Evolutionary conservation across 1,284 basidiomycete species (phyloP), one percentile per base, ranked within the genome.

Genomic region (Peniophora sp.): DNA sequence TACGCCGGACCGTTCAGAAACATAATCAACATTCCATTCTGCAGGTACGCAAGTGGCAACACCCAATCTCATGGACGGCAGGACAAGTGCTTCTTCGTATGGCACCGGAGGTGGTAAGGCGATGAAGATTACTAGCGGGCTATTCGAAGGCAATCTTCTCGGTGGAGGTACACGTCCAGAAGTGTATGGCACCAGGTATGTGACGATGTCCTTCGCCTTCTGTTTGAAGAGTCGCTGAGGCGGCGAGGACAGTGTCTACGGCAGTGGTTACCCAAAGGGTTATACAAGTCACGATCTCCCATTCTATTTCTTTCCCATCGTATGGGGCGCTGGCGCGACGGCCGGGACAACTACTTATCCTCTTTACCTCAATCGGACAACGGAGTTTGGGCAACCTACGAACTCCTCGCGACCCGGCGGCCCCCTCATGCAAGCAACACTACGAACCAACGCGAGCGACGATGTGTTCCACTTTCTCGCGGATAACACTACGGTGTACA

Each of bases 391-490:
- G 47, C 55, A 63, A 17, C 59, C 74, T 3, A 63, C 65, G 51
- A 85, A 81, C 58, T 65, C 70, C 0, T 76, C 69, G 49, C 74
- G 84, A 12, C 78, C 82, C 1, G 84, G 84, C 1, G 84, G 83
- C 0, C 58, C 69, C 0, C 69, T 81, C 64, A 64, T 66, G 36
- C 68, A 73, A 37, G 78, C 77, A 0, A 65, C 69, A 1, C 83
- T 85, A 53, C 18, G 68, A 59, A 32, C 64, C 67, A 8, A 65
- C 64, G 17, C 69, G 68, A 53, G 72, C 73, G 8, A 78, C 75
- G 0, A 51, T 3, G 59, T 56, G 1, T 83, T 82, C 60, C 73
- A 76, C 41, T 53, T 85, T 11, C 57, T 86, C 3, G 64, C 83
- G 0, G 83, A 85, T 57, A 81, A 80, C 54, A 63, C 68, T 37